These are phyloP conservation scores for Gaeumannomyces tritici DNA, from an alignment of 2,329 filamentous ascomycete species.

Conservation along the genomic window DNA sequence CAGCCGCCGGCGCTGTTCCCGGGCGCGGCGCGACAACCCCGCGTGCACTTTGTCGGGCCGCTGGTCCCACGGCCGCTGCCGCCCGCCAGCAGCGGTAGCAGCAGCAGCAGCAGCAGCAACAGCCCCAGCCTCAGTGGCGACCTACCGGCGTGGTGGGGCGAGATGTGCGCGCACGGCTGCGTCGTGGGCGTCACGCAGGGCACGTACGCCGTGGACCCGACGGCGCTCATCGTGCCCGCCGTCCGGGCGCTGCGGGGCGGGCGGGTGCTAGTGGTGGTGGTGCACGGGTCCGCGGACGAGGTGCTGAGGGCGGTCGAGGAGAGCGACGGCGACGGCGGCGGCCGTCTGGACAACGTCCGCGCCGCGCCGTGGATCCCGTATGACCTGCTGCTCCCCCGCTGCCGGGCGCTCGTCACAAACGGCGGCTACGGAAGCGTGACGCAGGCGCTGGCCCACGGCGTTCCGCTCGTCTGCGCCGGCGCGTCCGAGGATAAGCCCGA, in stretches of 20 bases:
- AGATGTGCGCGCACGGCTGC: conserved; percentile 11
- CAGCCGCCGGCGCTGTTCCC: conserved; percentile 8
- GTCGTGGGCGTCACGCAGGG: conserved; percentile 13
- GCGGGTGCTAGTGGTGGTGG: conserved; percentile 8
- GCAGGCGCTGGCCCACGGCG: conserved; percentile 10
- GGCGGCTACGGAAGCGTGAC: conserved; percentile 13
- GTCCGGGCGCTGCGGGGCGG: conserved; percentile 8
- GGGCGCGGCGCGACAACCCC: conserved; percentile 6
- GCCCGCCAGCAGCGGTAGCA: not conserved
- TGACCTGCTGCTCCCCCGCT: conserved; percentile 11
- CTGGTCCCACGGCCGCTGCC: conserved; percentile 6
- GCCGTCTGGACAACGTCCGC: conserved; percentile 7
- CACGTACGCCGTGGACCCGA: conserved; percentile 8
- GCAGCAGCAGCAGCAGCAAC: no score
- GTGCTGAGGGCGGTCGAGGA: conserved; percentile 4
- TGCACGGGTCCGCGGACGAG: conserved; percentile 6
- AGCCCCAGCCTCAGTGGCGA: no score
- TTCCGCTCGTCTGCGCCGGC: conserved; percentile 13
- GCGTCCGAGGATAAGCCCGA: conserved; percentile 13
- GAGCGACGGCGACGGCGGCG: not conserved
- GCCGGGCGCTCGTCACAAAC: conserved; percentile 13
- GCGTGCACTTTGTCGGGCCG: conserved; percentile 9
- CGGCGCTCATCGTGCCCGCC: conserved; percentile 9
- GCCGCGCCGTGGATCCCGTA: conserved; percentile 10
- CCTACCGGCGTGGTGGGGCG: conserved; percentile 12